Conservation (phyloP, 257 asterid genomes). For the Primulina tabacum region DNA sequence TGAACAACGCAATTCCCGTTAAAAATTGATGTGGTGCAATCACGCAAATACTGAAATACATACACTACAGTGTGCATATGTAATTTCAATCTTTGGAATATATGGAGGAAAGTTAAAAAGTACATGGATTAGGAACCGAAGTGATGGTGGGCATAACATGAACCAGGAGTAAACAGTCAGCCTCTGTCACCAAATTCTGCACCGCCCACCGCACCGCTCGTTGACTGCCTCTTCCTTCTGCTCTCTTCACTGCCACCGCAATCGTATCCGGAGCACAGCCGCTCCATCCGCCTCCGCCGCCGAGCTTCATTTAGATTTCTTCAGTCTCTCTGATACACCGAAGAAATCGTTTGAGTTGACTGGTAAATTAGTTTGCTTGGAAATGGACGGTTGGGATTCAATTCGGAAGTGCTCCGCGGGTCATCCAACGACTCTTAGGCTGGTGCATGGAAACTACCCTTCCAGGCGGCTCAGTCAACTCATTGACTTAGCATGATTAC, state of each 20-base stretch:
- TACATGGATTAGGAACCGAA: constrained; percentile 80
- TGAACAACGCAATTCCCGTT: not conserved
- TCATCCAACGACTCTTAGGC: too few species aligned
- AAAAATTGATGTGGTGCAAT: not conserved
- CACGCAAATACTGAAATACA: not conserved
- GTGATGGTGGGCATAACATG: constrained; percentile 64
- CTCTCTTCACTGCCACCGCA: constrained; percentile 79
- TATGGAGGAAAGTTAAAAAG: not conserved
- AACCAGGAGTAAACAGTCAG: constrained; percentile 52
- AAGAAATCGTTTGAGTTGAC: not conserved
- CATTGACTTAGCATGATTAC: too few species aligned
- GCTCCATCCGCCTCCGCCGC: constrained; percentile 15
- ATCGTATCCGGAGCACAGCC: constrained; percentile 18
- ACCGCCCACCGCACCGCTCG: constrained; percentile 84
- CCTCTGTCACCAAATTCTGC: constrained; percentile 49
- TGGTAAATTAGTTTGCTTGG: not conserved
- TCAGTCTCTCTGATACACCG: not conserved
- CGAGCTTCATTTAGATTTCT: constrained; percentile 22
- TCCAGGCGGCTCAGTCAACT: not conserved
- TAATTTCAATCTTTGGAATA: not conserved
- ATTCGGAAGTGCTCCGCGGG: constrained; percentile 23
- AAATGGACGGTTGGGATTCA: constrained; percentile 29
- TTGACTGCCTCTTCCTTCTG: constrained; percentile 65
- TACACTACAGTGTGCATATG: not conserved
- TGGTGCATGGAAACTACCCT: not conserved